Conservation (phyloP, 768 basidiomycete species). For the Rhizopogon vesiculosus region DNA sequence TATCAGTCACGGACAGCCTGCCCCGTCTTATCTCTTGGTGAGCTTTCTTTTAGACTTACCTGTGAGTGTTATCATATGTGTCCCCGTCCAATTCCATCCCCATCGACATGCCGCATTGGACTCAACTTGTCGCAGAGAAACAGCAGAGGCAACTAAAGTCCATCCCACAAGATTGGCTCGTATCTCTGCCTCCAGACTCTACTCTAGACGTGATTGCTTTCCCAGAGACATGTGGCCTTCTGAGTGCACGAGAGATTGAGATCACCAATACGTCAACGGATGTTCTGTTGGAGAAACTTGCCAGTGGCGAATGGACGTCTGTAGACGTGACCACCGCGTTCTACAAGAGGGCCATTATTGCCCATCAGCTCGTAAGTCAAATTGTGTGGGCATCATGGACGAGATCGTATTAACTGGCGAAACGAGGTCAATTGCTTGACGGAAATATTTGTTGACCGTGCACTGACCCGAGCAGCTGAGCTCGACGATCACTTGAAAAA, state of each 20-base stretch:
- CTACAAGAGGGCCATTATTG: slow-evolving; percentile 71
- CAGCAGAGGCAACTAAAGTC: slow-evolving; percentile 43
- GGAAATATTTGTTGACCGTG: slow-evolving; percentile 73
- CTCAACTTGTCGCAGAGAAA: slow-evolving; percentile 49
- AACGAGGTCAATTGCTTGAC: slow-evolving; percentile 77
- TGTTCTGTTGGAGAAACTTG: slow-evolving; percentile 48
- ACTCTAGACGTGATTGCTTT: slow-evolving; percentile 48
- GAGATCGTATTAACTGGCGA: not conserved
- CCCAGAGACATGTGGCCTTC: slow-evolving; percentile 51
- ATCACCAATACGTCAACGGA: slow-evolving; percentile 50
- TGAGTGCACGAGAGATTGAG: slow-evolving; percentile 50
- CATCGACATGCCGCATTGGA: slow-evolving; percentile 35
- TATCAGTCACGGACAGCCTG: not conserved
- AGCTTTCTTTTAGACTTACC: not conserved
- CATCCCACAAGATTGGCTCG: slow-evolving; percentile 64
- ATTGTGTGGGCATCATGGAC: slow-evolving; percentile 10
- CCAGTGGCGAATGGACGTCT: slow-evolving; percentile 50
- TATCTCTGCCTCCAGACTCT: slow-evolving; percentile 39
- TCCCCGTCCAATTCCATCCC: not conserved
- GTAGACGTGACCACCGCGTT: slow-evolving; percentile 69
- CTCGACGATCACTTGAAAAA: slow-evolving; percentile 57
- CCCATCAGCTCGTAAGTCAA: slow-evolving; percentile 65
- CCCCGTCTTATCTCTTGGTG: not conserved
- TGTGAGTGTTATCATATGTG: not conserved
- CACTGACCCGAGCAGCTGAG: slow-evolving; percentile 55